Evolutionary conservation across 805 yeast genomes (phyloP).

Genomic region (Kodamaea sagamina): DNA sequence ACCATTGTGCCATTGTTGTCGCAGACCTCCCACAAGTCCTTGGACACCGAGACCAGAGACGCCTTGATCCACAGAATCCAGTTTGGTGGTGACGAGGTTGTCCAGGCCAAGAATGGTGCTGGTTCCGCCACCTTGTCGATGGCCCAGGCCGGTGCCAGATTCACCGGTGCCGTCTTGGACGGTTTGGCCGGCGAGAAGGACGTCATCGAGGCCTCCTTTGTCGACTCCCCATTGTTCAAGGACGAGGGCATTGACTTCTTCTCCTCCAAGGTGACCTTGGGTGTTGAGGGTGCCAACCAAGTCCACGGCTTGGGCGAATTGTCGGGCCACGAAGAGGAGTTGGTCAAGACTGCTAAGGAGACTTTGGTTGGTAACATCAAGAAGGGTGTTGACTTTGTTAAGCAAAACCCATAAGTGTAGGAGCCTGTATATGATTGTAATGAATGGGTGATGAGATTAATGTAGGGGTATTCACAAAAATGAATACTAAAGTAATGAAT

Average conservation of each 20-base stretch:
- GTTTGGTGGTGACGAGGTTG: constrained; percentile 90
- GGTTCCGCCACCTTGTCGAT: constrained; percentile 85
- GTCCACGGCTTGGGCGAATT: constrained; percentile 77
- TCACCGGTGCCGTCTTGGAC: constrained; percentile 63
- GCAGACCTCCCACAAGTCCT: constrained; percentile 69
- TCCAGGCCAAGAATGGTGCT: constrained; percentile 79
- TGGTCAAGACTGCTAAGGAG: constrained; percentile 81
- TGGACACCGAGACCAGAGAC: constrained; percentile 64
- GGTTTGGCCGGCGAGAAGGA: constrained; percentile 67
- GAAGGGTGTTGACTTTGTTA: constrained; percentile 89
- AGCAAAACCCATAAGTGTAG: constrained; percentile 56
- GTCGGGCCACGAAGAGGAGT: constrained; percentile 77
- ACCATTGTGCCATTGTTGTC: constrained; percentile 93
- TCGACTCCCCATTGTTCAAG: constrained; percentile 81
- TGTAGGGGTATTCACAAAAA: no score
- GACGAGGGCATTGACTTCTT: constrained; percentile 94
- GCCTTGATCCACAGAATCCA: constrained; percentile 85
- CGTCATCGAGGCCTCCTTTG: constrained; percentile 67
- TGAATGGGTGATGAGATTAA: constrained; percentile 2
- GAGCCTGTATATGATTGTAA: constrained; percentile 5
- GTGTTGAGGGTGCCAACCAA: constrained; percentile 83
- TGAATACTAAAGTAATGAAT: no score
- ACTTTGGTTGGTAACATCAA: constrained; percentile 87
- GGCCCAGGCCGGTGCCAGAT: constrained; percentile 86
- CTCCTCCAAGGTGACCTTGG: constrained; percentile 92